Evolutionary conservation across 352 stramenopile species (phyloP).

Genomic region (Albugo laibachii): DNA sequence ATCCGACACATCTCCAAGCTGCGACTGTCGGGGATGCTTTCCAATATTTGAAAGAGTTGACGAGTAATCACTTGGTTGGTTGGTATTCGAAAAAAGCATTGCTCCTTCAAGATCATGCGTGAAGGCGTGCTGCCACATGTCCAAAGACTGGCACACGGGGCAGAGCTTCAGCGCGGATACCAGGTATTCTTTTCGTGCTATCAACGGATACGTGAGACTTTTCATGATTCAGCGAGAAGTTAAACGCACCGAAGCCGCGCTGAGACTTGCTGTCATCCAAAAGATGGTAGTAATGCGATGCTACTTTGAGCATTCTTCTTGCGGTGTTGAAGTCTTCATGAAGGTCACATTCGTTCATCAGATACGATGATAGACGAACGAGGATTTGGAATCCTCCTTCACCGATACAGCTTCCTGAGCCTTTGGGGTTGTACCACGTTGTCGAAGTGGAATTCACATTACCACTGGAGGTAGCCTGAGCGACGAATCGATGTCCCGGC

Average conservation of each 20-base stretch:
- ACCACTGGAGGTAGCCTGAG: slow-evolving; percentile 13
- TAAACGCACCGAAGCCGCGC: slow-evolving; percentile 39
- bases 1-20: slow-evolving; percentile 19
- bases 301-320: slow-evolving; percentile 56
- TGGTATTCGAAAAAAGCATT: slow-evolving; percentile 19
- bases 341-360: slow-evolving; percentile 55
- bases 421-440: slow-evolving; percentile 58
- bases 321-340: slow-evolving; percentile 71
- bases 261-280: slow-evolving; percentile 55
- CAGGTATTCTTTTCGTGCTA: slow-evolving; percentile 69
- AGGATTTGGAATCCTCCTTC: slow-evolving; percentile 44
- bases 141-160: slow-evolving; percentile 50
- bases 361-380: slow-evolving; percentile 19
- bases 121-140: slow-evolving; percentile 75
- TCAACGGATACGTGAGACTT: background rate
- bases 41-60: too few relatives aligned
- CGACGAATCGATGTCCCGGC: slow-evolving; percentile 25
- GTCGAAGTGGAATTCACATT: background rate
- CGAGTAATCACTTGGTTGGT: background rate
- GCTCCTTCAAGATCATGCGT: slow-evolving; percentile 49
- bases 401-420: slow-evolving; percentile 61
- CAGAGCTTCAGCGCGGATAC: slow-evolving; percentile 30
- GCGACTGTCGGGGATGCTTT: slow-evolving; percentile 17
- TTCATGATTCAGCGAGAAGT: background rate
- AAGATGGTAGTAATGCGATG: slow-evolving; percentile 60